These are phyloP conservation scores for Aspergillus haitiensis DNA, from an alignment of 495 filamentous ascomycete genomes.

Conservation along the genomic window DNA sequence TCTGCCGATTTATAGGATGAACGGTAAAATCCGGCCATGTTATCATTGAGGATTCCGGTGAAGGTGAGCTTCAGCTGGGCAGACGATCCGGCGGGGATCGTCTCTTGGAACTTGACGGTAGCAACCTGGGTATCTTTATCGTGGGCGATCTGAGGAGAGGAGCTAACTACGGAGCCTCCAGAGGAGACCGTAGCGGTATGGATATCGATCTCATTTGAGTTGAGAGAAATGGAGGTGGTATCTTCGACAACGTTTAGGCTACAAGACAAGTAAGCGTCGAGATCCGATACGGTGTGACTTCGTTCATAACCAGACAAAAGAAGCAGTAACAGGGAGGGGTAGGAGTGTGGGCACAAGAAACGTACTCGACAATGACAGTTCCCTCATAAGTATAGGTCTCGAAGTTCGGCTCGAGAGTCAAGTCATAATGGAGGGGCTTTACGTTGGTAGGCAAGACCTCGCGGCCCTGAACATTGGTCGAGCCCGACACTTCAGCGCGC, in stretches of 20 bases:
- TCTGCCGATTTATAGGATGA: slow-evolving; percentile 59
- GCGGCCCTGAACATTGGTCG: slow-evolving; percentile 56
- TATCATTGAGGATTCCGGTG: slow-evolving; percentile 63
- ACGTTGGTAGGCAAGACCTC: slow-evolving; percentile 69
- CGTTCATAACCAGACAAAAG: neutral
- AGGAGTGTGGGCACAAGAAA: neutral
- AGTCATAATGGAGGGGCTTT: slow-evolving; percentile 64
- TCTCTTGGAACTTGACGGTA: slow-evolving; percentile 59
- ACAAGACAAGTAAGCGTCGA: slow-evolving; percentile 18
- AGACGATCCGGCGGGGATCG: slow-evolving; percentile 57
- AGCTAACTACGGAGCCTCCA: slow-evolving; percentile 48
- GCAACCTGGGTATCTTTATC: slow-evolving; percentile 62
- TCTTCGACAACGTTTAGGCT: slow-evolving; percentile 81
- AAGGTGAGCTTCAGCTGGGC: slow-evolving; percentile 62
- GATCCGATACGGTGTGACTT: neutral
- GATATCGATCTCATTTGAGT: slow-evolving; percentile 83
- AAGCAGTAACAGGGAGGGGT: neutral
- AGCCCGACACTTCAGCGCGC: slow-evolving; percentile 43
- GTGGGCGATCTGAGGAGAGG: slow-evolving; percentile 52
- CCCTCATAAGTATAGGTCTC: slow-evolving; percentile 64
- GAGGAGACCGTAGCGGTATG: slow-evolving; percentile 65
- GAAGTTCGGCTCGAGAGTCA: slow-evolving; percentile 67
- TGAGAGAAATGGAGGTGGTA: slow-evolving; percentile 81
- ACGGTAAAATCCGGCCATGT: slow-evolving; percentile 70
- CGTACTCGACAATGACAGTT: slow-evolving; percentile 63